Base-by-base conservation (phyloP, 2,329 filamentous ascomycete species). In the Pseudocercospora cruenta region DNA sequence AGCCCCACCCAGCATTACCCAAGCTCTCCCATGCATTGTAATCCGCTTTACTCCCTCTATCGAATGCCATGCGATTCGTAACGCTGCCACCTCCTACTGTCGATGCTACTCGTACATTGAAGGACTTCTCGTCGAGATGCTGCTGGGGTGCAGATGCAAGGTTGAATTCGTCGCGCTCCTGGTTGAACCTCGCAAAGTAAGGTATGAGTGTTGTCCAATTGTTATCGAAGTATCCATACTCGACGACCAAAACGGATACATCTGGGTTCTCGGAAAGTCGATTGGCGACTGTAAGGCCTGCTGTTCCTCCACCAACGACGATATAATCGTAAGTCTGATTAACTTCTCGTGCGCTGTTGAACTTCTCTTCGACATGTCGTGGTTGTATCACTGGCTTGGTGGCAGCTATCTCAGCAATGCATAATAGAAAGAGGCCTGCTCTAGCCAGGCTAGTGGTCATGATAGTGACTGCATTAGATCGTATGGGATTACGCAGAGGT, bases 21-120 rank as follows among this genome's bases (percentile, higher is more conserved):
- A 71, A 58, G 28, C 54, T 45, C n/a, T 68, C 76, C 80, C 80
- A 82, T 2, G 79, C 78, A 67, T 82, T 74, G 28, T 80, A 81
- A 64, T 80, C 78, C 6, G 69, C 75, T 19, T 72, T 70, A 36
- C 73, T 70, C 12, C 73, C 79, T 6, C 79, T 75, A 60, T 78
- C 77, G 64, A 78, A 79, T 6, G 75, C 70, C 77, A 81, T 78
- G 7, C 77, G 77, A 69, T 81, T 80, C 24, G 80, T 74, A 1
- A 76, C 75, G 19, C 74, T 76, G 10, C 77, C 75, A 1, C 79
- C 79, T 3, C 79, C 79, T 2, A 80, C 73, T 1, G 77, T 66
- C 67, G 68, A 68, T 12, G 71, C 74, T 6, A 68, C 68, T 1
- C 47, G 33, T 4, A 76, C 71, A 10, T 36, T 24, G 57, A 65